Conservation (phyloP, 257 asterid genomes). For the Asclepias syriaca region DNA sequence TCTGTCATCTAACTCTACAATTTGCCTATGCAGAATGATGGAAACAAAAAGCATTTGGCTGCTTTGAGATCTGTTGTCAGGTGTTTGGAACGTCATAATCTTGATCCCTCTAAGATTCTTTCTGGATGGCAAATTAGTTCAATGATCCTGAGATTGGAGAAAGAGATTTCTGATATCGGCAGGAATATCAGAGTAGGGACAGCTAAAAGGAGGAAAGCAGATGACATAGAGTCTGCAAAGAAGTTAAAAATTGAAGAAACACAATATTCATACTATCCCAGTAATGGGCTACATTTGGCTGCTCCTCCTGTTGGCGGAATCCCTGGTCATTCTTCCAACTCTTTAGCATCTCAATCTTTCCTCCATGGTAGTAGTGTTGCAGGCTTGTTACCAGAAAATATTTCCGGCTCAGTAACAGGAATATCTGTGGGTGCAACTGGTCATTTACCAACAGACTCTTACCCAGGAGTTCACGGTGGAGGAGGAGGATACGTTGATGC, state of each 20-base stretch:
- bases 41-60: slow-evolving; percentile 54
- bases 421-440: slow-evolving; percentile 24
- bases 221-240: slow-evolving; percentile 37
- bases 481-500: slow-evolving; percentile 18
- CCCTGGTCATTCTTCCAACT: slow-evolving; percentile 25
- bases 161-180: slow-evolving; percentile 34
- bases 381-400: slow-evolving; percentile 34
- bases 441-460: slow-evolving; percentile 29
- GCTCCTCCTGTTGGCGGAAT: slow-evolving; percentile 24
- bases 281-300: slow-evolving; percentile 27
- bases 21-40: slow-evolving; percentile 45
- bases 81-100: slow-evolving; percentile 54
- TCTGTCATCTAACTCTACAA: slow-evolving; percentile 14
- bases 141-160: slow-evolving; percentile 49
- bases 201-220: slow-evolving; percentile 49
- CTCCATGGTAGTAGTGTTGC: slow-evolving; percentile 45
- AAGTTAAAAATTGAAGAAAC: slow-evolving; percentile 40
- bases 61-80: slow-evolving; percentile 45
- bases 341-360: slow-evolving; percentile 35
- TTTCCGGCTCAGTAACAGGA: slow-evolving; percentile 5
- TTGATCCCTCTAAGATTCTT: slow-evolving; percentile 54
- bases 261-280: slow-evolving; percentile 41
- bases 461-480: slow-evolving; percentile 29
- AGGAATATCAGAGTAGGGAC: slow-evolving; percentile 30
- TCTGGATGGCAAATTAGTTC: slow-evolving; percentile 75